These are phyloP conservation scores for Rhizoclosmatium sp. DNA, from an alignment of 192 early-diverging fungal genomes.

Conservation along the genomic window DNA sequence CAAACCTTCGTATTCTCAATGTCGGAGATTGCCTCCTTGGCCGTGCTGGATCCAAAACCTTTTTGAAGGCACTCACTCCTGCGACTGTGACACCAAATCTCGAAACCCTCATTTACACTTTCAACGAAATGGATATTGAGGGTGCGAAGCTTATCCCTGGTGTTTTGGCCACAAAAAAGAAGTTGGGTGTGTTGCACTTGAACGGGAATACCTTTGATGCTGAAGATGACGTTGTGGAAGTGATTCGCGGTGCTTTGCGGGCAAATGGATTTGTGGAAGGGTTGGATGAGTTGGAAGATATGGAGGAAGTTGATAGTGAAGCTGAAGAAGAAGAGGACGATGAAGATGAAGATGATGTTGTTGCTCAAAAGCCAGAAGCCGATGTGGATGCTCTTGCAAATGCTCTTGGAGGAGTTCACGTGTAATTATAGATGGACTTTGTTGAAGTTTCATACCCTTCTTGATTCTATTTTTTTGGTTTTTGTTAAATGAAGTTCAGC, in stretches of 20 bases:
- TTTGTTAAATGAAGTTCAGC: no score
- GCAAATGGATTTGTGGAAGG: slow-evolving; percentile 78
- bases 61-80: slow-evolving; percentile 72
- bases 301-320: slow-evolving; percentile 76
- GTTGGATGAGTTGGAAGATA: slow-evolving; percentile 94
- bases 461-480: no score
- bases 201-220: slow-evolving; percentile 93
- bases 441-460: no score
- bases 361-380: slow-evolving; percentile 25
- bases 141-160: slow-evolving; percentile 72
- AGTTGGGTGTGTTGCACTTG: slow-evolving; percentile 75
- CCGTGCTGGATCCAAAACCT: slow-evolving; percentile 69
- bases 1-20: slow-evolving; percentile 79
- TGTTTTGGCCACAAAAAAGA: slow-evolving; percentile 69
- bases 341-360: slow-evolving; percentile 45
- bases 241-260: slow-evolving; percentile 73
- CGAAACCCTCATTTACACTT: slow-evolving; percentile 76
- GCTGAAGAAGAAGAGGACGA: slow-evolving; percentile 48
- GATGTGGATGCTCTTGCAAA: slow-evolving; percentile 42
- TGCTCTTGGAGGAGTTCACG: slow-evolving; percentile 10
- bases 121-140: slow-evolving; percentile 87
- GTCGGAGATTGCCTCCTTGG: slow-evolving; percentile 91
- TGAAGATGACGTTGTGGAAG: slow-evolving; percentile 78
- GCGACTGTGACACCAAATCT: slow-evolving; percentile 55
- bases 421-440: neutral